phyloP scores from a whole-genome alignment of 208 protist species.

The Tetramitus jugosus region DNA sequence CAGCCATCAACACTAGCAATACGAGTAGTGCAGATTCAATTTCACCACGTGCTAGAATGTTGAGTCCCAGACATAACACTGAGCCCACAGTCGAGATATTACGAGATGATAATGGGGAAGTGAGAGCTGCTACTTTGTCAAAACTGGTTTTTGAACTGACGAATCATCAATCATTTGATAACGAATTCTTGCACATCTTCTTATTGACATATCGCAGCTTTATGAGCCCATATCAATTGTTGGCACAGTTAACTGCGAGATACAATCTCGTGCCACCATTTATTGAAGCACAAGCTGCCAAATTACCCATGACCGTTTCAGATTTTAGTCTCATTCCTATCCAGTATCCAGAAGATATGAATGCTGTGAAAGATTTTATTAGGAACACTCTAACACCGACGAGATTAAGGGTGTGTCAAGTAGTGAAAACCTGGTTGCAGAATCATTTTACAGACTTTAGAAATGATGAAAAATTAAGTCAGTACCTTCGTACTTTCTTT shows the following conservation, averaged over 20 bases:
- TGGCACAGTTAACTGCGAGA: neutral
- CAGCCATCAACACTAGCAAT: too few species aligned
- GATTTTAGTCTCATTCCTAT: too few species aligned
- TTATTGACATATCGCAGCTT: neutral
- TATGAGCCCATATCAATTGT: neutral
- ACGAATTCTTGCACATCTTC: neutral
- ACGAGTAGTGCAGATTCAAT: too few species aligned
- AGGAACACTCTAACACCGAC: neutral
- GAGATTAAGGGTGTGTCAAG: neutral
- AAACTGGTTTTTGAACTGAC: conserved; percentile 8
- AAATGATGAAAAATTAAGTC: neutral
- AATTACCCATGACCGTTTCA: too few species aligned
- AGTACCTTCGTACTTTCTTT: neutral
- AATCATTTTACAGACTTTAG: conserved; percentile 21
- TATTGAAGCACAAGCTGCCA: too few species aligned
- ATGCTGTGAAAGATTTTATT: neutral
- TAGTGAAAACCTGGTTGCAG: neutral
- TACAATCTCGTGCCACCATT: neutral
- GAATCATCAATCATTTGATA: neutral
- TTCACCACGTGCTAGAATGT: too few species aligned
- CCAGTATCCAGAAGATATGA: too few species aligned
- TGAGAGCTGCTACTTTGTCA: neutral
- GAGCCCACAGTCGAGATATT: too few species aligned
- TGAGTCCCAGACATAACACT: too few species aligned
- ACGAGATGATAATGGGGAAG: too few species aligned